Evolutionary conservation across 2,329 filamentous ascomycete genomes (phyloP).

Genomic region (Sporothrix luriei): DNA sequence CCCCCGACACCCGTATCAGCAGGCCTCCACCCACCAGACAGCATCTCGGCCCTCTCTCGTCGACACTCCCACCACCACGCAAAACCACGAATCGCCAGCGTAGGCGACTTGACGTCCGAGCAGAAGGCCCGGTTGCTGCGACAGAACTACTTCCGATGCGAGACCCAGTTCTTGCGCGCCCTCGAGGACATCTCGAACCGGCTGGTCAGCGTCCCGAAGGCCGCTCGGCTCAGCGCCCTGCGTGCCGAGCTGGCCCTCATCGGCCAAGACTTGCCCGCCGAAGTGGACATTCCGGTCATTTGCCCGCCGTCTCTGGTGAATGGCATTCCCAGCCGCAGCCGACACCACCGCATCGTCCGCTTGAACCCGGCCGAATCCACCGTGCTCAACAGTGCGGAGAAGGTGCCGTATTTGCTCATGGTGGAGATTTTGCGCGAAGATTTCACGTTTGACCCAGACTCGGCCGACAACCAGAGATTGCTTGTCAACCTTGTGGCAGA

Average conservation of each 20-base stretch:
- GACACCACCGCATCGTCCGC: conserved; percentile 79
- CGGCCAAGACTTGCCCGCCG: conserved; percentile 76
- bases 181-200: conserved; percentile 83
- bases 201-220: conserved; percentile 79
- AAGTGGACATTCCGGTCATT: conserved; percentile 81
- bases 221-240: conserved; percentile 76
- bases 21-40: conserved; percentile 48
- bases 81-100: conserved; percentile 58
- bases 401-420: conserved; percentile 83
- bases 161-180: conserved; percentile 78
- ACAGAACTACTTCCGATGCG: conserved; percentile 80
- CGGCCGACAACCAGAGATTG: conserved; percentile 70
- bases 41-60: conserved; percentile 52
- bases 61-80: conserved; percentile 61
- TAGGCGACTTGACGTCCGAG: conserved; percentile 62
- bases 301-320: conserved; percentile 74
- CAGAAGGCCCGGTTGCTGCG: conserved; percentile 74
- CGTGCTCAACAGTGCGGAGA: conserved; percentile 82
- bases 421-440: conserved; percentile 80
- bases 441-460: conserved; percentile 78
- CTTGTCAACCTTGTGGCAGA: conserved; percentile 60
- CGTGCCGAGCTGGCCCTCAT: conserved; percentile 80
- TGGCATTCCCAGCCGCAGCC: conserved; percentile 72
- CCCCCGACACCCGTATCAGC: conserved; percentile 62
- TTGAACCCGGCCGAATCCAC: conserved; percentile 83